Conservation (phyloP, 441 rosid genomes). For the Viola pubescens region DNA sequence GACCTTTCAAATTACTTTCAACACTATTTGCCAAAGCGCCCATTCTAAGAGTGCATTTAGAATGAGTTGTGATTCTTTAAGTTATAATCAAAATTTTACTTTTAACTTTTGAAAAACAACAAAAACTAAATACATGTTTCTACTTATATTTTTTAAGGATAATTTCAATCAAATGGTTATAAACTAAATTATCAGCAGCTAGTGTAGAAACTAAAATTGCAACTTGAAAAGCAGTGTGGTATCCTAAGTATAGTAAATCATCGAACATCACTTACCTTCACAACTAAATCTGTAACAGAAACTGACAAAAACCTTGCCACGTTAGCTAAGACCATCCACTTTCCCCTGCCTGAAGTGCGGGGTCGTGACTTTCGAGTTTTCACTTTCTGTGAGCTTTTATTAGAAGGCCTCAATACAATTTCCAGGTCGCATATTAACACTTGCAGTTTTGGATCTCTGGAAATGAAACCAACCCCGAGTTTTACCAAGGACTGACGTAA, state of each 20-base stretch:
- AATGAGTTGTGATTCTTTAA: too few relatives aligned
- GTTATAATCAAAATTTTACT: too few relatives aligned
- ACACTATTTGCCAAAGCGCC: too few relatives aligned
- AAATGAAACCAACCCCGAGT: conserved; percentile 84
- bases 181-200: too few relatives aligned
- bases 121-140: too few relatives aligned
- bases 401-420: conserved; percentile 70
- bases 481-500: conserved; percentile 86
- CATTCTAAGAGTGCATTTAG: too few relatives aligned
- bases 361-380: conserved; percentile 39
- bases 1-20: conserved; percentile 3
- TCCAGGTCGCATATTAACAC: conserved; percentile 73
- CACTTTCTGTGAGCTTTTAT: conserved; percentile 38
- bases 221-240: too few relatives aligned
- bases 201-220: too few relatives aligned
- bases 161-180: too few relatives aligned
- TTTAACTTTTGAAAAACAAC: too few relatives aligned
- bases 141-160: too few relatives aligned
- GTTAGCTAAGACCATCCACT: conserved; percentile 89
- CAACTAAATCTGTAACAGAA: conserved; percentile 69
- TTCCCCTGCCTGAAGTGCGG: conserved; percentile 70
- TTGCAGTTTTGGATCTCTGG: conserved; percentile 91
- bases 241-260: neutral
- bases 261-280: conserved; percentile 49
- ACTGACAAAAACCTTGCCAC: conserved; percentile 84